These are phyloP conservation scores for Blastomyces silverae DNA, from an alignment of 2,329 filamentous ascomycete genomes.

Conservation along the genomic window DNA sequence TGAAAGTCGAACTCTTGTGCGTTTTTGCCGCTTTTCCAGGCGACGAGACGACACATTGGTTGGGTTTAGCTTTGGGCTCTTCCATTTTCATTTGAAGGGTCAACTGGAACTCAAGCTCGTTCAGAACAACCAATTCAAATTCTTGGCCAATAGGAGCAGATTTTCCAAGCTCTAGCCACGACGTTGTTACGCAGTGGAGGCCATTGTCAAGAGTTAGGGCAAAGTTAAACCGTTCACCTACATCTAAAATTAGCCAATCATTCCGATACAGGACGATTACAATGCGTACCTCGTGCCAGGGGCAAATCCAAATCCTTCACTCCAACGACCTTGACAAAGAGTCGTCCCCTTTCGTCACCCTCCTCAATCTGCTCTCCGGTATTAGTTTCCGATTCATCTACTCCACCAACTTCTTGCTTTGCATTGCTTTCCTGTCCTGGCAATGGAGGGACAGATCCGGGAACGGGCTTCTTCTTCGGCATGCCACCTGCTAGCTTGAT, in stretches of 20 bases:
- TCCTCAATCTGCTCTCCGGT: constrained; percentile 59
- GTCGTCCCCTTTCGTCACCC: constrained; percentile 74
- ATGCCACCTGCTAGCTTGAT: constrained; percentile 53
- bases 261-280: not conserved
- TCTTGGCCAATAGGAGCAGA: constrained; percentile 95
- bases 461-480: constrained; percentile 53
- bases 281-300: constrained; percentile 70
- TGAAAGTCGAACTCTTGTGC: constrained; percentile 79
- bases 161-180: constrained; percentile 85
- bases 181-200: constrained; percentile 92
- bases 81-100: constrained; percentile 93
- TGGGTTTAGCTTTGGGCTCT: constrained; percentile 58
- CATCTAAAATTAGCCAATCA: constrained; percentile 24
- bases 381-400: constrained; percentile 57
- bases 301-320: constrained; percentile 93
- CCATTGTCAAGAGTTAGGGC: constrained; percentile 97
- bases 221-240: constrained; percentile 87
- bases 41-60: constrained; percentile 40
- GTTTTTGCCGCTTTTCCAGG: constrained; percentile 59
- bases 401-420: constrained; percentile 46
- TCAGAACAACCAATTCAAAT: constrained; percentile 93
- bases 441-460: constrained; percentile 68
- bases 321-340: constrained; percentile 98
- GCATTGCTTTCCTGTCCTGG: constrained; percentile 83
- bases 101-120: constrained; percentile 97